Percentiles rank a stretch among this genome's conserved stretches.
Conservation (phyloP, 352 stramenopile species). For the Globisporangium cystogenes region DNA sequence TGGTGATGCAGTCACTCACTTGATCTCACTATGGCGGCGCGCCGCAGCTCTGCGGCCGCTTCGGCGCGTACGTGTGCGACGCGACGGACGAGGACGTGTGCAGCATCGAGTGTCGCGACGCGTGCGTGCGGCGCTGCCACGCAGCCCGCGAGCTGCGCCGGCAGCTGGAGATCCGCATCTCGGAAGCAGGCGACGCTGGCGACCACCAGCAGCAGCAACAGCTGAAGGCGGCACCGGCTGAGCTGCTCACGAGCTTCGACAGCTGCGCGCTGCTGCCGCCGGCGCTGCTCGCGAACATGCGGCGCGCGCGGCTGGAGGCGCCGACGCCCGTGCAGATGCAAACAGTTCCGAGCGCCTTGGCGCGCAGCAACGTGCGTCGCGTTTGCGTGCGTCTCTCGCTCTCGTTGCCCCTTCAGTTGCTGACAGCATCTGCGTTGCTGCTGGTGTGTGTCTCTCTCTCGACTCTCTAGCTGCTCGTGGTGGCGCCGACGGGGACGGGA, state of each 20-base stretch:
- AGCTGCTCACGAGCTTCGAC: constrained; percentile 15
- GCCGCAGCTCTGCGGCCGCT: constrained; percentile 55
- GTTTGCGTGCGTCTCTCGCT: neutral
- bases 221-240: too few relatives aligned
- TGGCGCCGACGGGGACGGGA: constrained; percentile 57
- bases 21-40: constrained; percentile 1
- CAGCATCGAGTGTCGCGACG: constrained; percentile 67
- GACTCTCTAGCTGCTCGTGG: constrained; percentile 37
- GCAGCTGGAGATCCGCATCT: constrained; percentile 29
- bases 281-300: constrained; percentile 37
- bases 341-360: constrained; percentile 42
- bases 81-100: constrained; percentile 81
- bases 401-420: neutral
- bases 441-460: neutral
- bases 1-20: neutral
- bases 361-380: constrained; percentile 29
- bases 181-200: constrained; percentile 2
- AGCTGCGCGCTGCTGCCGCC: constrained; percentile 17
- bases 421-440: neutral
- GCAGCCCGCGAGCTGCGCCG: neutral
- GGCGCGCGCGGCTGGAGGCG: constrained; percentile 20
- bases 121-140: constrained; percentile 20
- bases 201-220: neutral
- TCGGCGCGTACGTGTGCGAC: constrained; percentile 78
- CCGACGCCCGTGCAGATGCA: constrained; percentile 79